Percentiles rank a stretch among this genome's conserved stretches.
Conservation (phyloP, 2,329 filamentous ascomycete genomes). For the Huntiella omanensis region DNA sequence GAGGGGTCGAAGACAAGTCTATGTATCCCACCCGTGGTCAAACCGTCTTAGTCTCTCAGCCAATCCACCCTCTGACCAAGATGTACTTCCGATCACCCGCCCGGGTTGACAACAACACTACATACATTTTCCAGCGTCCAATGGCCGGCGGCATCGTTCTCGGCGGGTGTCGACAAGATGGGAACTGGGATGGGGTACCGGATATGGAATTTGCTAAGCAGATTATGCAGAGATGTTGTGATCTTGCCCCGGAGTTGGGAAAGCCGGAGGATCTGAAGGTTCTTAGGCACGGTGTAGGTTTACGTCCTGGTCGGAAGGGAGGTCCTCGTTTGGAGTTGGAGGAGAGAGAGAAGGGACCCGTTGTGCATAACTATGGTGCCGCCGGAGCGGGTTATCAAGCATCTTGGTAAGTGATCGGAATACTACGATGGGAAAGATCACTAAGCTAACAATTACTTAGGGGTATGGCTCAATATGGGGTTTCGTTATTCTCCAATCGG, state of each 20-base stretch:
- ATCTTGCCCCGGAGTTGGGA: conserved; percentile 18
- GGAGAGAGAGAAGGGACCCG: conserved; percentile 10
- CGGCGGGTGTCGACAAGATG: conserved; percentile 18
- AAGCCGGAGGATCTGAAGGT: conserved; percentile 18
- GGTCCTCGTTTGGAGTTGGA: conserved; percentile 19
- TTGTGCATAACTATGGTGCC: conserved; percentile 17
- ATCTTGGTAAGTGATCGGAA: conserved; percentile 13
- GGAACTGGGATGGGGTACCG: conserved; percentile 17
- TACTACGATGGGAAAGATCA: neutral
- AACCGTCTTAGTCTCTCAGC: conserved; percentile 20
- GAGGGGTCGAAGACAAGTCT: conserved; percentile 52
- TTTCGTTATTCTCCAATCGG: neutral
- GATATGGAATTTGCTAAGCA: conserved; percentile 17
- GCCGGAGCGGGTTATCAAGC: conserved; percentile 16
- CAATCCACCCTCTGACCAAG: conserved; percentile 18
- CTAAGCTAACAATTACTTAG: conserved; percentile 15
- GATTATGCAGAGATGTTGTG: conserved; percentile 19
- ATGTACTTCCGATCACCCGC: conserved; percentile 25
- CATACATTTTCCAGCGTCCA: conserved; percentile 26
- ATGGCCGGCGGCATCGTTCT: conserved; percentile 19
- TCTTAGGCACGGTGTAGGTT: conserved; percentile 18
- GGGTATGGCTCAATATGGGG: conserved; percentile 10
- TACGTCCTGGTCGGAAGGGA: conserved; percentile 16
- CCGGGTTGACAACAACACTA: conserved; percentile 22
- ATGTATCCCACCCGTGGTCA: conserved; percentile 39